Evolutionary conservation across 106 monocot genomes (phyloP).

Genomic region (Dendrobium nobile): DNA sequence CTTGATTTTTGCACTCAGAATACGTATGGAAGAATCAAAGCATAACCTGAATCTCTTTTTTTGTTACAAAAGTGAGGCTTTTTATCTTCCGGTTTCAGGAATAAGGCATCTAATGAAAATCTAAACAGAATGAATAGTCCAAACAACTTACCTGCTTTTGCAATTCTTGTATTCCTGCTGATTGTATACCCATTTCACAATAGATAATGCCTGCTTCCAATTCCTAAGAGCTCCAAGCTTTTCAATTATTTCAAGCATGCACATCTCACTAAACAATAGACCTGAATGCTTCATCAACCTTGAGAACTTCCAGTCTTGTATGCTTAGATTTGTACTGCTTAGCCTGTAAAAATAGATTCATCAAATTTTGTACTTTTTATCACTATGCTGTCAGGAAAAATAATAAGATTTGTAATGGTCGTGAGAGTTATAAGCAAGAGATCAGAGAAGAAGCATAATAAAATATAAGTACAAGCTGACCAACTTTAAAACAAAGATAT

Average conservation of each 20-base stretch:
- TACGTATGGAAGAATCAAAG: not conserved
- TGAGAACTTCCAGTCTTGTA: slow-evolving; percentile 83
- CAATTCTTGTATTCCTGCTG: slow-evolving; percentile 61
- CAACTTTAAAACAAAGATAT: not conserved
- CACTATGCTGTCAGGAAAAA: not conserved
- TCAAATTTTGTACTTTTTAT: not conserved
- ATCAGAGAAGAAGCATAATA: not conserved
- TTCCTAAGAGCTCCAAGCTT: slow-evolving; percentile 46
- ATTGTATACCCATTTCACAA: slow-evolving; percentile 86
- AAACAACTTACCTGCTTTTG: slow-evolving; percentile 67
- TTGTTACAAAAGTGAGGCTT: not conserved
- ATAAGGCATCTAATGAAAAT: not conserved
- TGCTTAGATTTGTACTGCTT: slow-evolving; percentile 31
- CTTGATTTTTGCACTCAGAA: not conserved
- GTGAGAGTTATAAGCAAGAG: not conserved
- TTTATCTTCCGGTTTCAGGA: not conserved
- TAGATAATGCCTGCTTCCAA: slow-evolving; percentile 76
- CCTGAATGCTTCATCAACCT: slow-evolving; percentile 86
- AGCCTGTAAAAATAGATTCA: slow-evolving; percentile 35
- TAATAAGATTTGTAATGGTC: not conserved
- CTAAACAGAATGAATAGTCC: not conserved
- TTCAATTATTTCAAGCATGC: slow-evolving; percentile 58
- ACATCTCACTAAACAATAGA: slow-evolving; percentile 56
- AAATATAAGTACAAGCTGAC: not conserved
- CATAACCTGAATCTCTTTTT: not conserved